Percentiles rank a stretch among this genome's conserved stretches.
phyloP scores from a whole-genome alignment of 495 filamentous ascomycete species.

The Baudoinia panamericana region DNA sequence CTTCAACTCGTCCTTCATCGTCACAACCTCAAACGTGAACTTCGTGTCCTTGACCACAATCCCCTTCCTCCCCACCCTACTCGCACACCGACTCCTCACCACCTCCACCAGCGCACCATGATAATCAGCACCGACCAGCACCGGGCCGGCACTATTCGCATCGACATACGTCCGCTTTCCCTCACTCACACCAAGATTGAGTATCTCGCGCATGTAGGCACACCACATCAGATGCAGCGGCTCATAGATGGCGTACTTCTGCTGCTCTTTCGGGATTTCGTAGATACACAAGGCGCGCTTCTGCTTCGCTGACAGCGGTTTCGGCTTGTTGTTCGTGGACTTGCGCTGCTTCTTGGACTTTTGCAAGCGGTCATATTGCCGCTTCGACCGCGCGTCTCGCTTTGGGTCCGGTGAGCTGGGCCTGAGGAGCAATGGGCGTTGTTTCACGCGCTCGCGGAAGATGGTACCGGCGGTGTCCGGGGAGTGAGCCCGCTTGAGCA shows the following conservation, averaged over 20 bases:
- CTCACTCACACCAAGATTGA: constrained; percentile 41
- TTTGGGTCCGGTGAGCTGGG: constrained; percentile 50
- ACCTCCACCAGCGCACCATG: constrained; percentile 81
- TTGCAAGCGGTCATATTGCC: constrained; percentile 39
- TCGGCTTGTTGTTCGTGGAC: constrained; percentile 49
- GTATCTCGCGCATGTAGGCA: constrained; percentile 64
- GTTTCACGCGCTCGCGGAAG: constrained; percentile 67
- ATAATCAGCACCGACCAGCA: constrained; percentile 71
- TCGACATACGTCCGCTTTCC: constrained; percentile 35
- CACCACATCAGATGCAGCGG: constrained; percentile 68
- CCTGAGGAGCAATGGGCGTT: constrained; percentile 67
- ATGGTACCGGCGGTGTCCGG: constrained; percentile 53
- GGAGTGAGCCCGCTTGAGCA: constrained; percentile 64
- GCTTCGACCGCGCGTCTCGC: constrained; percentile 44
- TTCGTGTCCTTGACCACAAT: constrained; percentile 83
- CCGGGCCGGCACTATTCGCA: constrained; percentile 43
- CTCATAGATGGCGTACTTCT: constrained; percentile 64
- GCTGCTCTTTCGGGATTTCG: constrained; percentile 52
- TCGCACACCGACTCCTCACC: constrained; percentile 63
- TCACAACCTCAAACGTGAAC: constrained; percentile 75
- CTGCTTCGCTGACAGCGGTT: constrained; percentile 66
- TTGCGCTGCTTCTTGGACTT: constrained; percentile 45
- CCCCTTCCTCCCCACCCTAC: constrained; percentile 68
- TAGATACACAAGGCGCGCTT: constrained; percentile 62
- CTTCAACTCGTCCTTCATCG: constrained; percentile 45